Conservation (phyloP, 1,284 basidiomycete species). For the Naganishia sp. region DNA sequence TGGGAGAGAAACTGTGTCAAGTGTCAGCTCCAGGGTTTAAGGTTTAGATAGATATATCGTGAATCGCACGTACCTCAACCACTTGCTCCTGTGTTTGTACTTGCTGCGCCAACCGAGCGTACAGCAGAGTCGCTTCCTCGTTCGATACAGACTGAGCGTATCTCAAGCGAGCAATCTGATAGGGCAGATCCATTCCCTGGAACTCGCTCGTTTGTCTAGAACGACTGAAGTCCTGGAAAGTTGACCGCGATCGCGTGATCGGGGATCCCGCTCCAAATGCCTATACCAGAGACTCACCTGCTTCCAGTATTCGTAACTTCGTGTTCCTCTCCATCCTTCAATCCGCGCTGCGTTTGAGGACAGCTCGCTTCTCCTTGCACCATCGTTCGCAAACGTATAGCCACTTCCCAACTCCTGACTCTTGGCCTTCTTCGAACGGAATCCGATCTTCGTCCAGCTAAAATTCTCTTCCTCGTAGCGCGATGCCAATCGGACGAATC, state of each 20-base stretch:
- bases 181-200: slow-evolving; percentile 65
- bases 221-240: slow-evolving; percentile 16
- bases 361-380: slow-evolving; percentile 63
- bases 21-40: neutral
- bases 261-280: too few relatives aligned
- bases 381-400: slow-evolving; percentile 67
- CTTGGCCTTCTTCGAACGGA: slow-evolving; percentile 51
- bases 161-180: slow-evolving; percentile 71
- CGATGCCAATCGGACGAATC: slow-evolving; percentile 74
- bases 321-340: slow-evolving; percentile 74
- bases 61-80: slow-evolving; percentile 67
- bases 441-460: slow-evolving; percentile 68
- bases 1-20: slow-evolving; percentile 70
- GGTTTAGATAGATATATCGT: neutral
- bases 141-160: slow-evolving; percentile 64
- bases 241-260: neutral
- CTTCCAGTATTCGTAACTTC: slow-evolving; percentile 65
- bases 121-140: slow-evolving; percentile 72
- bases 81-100: slow-evolving; percentile 81
- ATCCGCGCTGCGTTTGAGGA: slow-evolving; percentile 69
- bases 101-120: slow-evolving; percentile 68
- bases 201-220: slow-evolving; percentile 60
- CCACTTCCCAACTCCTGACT: slow-evolving; percentile 65
- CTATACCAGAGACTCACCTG: slow-evolving; percentile 55
- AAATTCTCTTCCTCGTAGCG: slow-evolving; percentile 73